Percentiles rank a stretch among this genome's conserved stretches.
Evolutionary conservation across 495 filamentous ascomycete genomes (phyloP).

Genomic region (Penicillium argentinense): DNA sequence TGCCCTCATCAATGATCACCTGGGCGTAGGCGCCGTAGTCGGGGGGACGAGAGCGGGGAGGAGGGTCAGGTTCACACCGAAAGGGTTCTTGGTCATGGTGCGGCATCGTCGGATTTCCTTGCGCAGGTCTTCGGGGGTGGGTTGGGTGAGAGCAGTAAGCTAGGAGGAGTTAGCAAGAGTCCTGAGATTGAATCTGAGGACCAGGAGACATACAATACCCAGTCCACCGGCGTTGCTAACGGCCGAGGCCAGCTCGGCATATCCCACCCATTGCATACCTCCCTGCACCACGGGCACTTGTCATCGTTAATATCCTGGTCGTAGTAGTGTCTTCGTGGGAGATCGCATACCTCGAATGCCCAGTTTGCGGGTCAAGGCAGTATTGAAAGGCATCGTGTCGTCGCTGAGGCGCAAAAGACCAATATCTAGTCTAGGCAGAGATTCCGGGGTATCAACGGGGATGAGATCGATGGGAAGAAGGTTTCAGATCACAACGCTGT

Average conservation of each 20-base stretch:
- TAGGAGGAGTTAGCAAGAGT: no score
- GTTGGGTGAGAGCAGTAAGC: slow-evolving; percentile 91
- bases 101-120: slow-evolving; percentile 88
- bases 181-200: no score
- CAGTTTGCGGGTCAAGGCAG: slow-evolving; percentile 81
- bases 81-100: slow-evolving; percentile 82
- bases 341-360: slow-evolving; percentile 76
- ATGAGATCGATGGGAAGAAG: no score
- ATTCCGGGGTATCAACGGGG: slow-evolving; percentile 1
- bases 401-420: no score
- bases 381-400: slow-evolving; percentile 82
- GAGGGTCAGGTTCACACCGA: slow-evolving; percentile 95
- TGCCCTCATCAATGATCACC: slow-evolving; percentile 88
- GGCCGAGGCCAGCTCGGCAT: slow-evolving; percentile 88
- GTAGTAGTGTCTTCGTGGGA: not conserved
- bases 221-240: slow-evolving; percentile 95
- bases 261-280: slow-evolving; percentile 91
- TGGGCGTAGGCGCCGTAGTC: slow-evolving; percentile 92
- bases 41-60: slow-evolving; percentile 87
- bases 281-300: slow-evolving; percentile 95
- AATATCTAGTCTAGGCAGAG: slow-evolving; percentile 4
- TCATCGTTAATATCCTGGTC: not conserved
- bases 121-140: slow-evolving; percentile 87
- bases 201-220: slow-evolving; percentile 59
- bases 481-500: no score